Conservation (phyloP, 176 grass and related monocot species). For the Juncus inflexus region DNA sequence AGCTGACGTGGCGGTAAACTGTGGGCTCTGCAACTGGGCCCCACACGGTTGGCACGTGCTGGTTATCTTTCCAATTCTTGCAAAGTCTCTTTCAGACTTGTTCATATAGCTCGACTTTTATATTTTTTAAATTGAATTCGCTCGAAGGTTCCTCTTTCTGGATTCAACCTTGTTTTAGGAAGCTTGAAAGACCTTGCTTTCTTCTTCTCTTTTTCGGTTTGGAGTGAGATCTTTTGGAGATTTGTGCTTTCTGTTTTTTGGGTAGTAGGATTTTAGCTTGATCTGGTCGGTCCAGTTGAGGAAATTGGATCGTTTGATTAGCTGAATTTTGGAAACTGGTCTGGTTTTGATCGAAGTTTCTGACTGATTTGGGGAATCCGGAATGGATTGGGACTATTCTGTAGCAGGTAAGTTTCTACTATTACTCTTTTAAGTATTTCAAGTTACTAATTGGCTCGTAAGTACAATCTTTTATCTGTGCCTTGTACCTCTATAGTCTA, state of each 20-base stretch:
- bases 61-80: background rate
- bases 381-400: background rate
- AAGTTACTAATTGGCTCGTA: too few species aligned
- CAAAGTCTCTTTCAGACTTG: background rate
- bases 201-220: background rate
- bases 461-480: too few species aligned
- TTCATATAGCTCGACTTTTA: background rate
- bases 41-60: background rate
- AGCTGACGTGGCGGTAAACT: too few species aligned
- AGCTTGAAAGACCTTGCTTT: slow-evolving; percentile 7
- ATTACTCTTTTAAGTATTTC: too few species aligned
- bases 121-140: slow-evolving; percentile 10
- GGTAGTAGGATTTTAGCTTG: background rate
- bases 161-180: background rate
- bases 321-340: background rate
- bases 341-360: slow-evolving; percentile 1
- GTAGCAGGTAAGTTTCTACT: slow-evolving; percentile 1
- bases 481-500: too few species aligned
- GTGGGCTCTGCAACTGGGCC: background rate
- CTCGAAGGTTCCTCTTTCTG: background rate
- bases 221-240: background rate
- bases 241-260: background rate
- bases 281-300: background rate
- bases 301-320: background rate
- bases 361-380: background rate